Base-by-base conservation (phyloP, 257 asterid genomes). In the Primulina eburnea region DNA sequence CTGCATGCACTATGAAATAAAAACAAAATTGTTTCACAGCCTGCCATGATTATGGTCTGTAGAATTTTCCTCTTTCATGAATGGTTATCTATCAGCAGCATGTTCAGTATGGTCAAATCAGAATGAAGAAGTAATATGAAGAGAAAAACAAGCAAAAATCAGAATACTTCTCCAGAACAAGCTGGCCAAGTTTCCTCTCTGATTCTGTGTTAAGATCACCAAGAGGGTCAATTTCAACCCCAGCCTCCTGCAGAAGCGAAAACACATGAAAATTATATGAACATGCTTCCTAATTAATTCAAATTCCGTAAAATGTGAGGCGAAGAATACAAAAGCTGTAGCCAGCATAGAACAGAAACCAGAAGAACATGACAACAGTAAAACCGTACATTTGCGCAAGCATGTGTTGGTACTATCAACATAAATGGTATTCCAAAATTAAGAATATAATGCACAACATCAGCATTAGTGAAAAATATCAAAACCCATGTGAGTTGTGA, bases 181-280 rank as follows among this genome's bases (percentile, higher is more conserved):
- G 96, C 71, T 85, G 93, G 65, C 97, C 98, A 63, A 90, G 87
- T 74, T 83, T 90, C 71, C 97, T 80, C 81, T 92, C 98, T 29
- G 86, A 40, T 80, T 92, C 98, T 3, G 98, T 90, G 81, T 84
- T 92, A 64, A 92, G 90, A 80, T 92, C 98, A 67, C 98, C 98
- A 60, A 82, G 68, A 21, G 97, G 98, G 60, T 92, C 98, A 63
- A 90, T 76, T 77, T 90, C 94, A 60, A 87, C 75, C 33, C 98
- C 96, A 79, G 95, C 95, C 72, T 88, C 97, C 97, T 92, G 83
- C 71, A 76, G 28, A 53, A 73, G 35, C 21, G 38, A n/a, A 63
- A 26, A 11, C 53, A 43, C 53, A 1, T 50, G 18, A 50, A 16
- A 50, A 4, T 50, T 4, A 50, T 50, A 16, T 2, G 18, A 50